Evolutionary conservation across 176 grass and related monocot species (phyloP).

Genomic region (Musa itinerans): DNA sequence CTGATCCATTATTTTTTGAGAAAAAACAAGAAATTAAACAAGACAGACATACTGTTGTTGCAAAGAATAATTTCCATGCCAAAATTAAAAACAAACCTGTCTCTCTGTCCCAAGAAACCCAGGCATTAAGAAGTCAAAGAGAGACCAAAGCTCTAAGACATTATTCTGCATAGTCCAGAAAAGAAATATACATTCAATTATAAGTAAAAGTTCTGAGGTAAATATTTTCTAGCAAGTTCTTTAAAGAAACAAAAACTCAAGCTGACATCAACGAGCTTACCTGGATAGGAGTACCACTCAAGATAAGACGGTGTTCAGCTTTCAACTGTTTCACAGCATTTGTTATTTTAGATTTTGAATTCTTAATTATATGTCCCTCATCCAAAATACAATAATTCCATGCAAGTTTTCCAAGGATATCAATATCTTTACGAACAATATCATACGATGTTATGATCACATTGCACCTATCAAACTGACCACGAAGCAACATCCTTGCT

Average conservation of each 20-base stretch:
- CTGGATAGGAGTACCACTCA: slow-evolving; percentile 99
- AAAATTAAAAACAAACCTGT: slow-evolving; percentile 41
- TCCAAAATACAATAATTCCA: slow-evolving; percentile 99
- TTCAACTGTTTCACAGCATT: slow-evolving; percentile 86
- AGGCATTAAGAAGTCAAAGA: slow-evolving; percentile 99
- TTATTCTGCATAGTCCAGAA: slow-evolving; percentile 62
- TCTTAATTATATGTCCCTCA: slow-evolving; percentile 99
- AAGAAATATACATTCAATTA: not conserved
- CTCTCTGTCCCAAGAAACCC: slow-evolving; percentile 99
- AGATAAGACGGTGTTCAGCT: slow-evolving; percentile 91
- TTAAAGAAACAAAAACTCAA: slow-evolving; percentile 15
- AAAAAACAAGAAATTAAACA: not conserved
- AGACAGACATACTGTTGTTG: not conserved
- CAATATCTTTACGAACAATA: slow-evolving; percentile 96
- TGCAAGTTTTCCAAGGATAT: slow-evolving; percentile 53
- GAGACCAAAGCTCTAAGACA: slow-evolving; percentile 95
- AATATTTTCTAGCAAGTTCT: not conserved
- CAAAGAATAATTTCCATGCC: not conserved
- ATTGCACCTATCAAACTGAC: slow-evolving; percentile 74
- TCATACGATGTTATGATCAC: slow-evolving; percentile 96
- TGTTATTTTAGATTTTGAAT: slow-evolving; percentile 95
- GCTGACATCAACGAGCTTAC: slow-evolving; percentile 22
- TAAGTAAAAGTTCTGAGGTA: not conserved
- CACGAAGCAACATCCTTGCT: slow-evolving; percentile 59
- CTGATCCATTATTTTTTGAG: not conserved